Base-by-base conservation (phyloP, 441 rosid species). In the Pelargonium cotyledonis region DNA sequence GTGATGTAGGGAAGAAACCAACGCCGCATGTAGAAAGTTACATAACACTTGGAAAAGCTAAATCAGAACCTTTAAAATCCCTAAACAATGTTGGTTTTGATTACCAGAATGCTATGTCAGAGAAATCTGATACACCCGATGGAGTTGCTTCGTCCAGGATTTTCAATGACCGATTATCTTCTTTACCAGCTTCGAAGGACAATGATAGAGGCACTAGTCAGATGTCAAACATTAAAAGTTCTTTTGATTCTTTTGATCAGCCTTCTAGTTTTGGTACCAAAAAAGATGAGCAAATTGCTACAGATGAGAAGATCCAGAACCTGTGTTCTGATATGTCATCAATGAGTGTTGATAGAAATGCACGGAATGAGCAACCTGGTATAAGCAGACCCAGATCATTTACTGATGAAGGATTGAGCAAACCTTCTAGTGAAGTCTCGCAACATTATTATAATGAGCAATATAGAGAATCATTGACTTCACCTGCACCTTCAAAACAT, bases 11-110 rank as follows among this genome's bases (percentile, higher is more conserved):
- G 51, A 82, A 81, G 76, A 88, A 75, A 79, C 77, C 81, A 63
- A 18, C 69, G 4, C 68, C 69, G 72, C 76, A 80, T 77, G 91
- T 86, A 66, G 92, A 84, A 65, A 70, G 65, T 67, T 84, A 71
- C 74, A 16, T 19, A 46, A 58, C 61, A 3, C 72, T 66, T 69
- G 75, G 78, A 53, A 87, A 85, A 73, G 70, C 77, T 70, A 83
- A 78, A 76, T 71, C 70, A 51, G 88, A 81, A 43, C 12, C 70
- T 8, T 68, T 73, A 65, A 87, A 78, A 74, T 75, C 81, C 63
- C 73, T 68, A 65, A 76, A 79, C 67, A 76, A 65, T 70, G 63
- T 12, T 77, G 77, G 73, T 64, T 64, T 68, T 57, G 84, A 85
- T 71, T 62, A 41, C 46, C 76, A 3, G 58, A 63, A 64, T 49